A percentile compares a stretch with the other conserved stretches of the same genome.
Conservation (phyloP, 345 rosid species). For the sweet orange (Citrus sinensis) region DVS_A1.0 CM039162.1:25350001-25350500, state of each 20-base stretch:
- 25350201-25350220: background rate
- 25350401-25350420: slow-evolving; percentile 78
- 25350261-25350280: slow-evolving; percentile 31
- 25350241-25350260: background rate
- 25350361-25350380: slow-evolving; percentile 93
- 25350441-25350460: slow-evolving; percentile 80
- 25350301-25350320: slow-evolving; percentile 66
- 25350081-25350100: background rate
- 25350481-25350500: slow-evolving; percentile 54
- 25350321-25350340: slow-evolving; percentile 86
- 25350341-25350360: slow-evolving; percentile 94
- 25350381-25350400: slow-evolving; percentile 94
- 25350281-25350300: slow-evolving; percentile 95
- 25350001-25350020: slow-evolving; percentile 24
- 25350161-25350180: background rate
- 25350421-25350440: slow-evolving; percentile 92
- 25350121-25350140: background rate
- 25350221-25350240: background rate
- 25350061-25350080: background rate
- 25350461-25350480: slow-evolving; percentile 54
- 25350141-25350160: background rate
- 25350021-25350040: background rate
- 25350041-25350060: background rate
- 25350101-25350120: background rate
- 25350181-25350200: background rate